Conservation (phyloP, 768 basidiomycete species). For the Daedaleopsis sinensis region DNA sequence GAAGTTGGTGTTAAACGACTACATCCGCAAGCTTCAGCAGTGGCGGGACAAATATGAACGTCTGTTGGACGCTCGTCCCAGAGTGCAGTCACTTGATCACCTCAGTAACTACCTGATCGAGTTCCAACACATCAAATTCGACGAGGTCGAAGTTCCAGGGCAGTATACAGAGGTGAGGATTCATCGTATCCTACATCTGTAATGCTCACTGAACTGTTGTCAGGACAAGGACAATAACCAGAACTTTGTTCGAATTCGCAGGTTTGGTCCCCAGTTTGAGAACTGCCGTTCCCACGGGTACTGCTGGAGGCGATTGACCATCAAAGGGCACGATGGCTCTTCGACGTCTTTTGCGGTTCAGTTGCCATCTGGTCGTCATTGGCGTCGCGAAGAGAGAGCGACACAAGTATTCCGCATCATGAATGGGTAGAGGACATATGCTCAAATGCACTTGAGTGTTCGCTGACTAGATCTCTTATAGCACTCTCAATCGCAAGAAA, state of each 20-base stretch:
- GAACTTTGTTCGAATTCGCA: constrained; percentile 87
- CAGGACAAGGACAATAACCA: constrained; percentile 96
- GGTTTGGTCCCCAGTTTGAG: constrained; percentile 90
- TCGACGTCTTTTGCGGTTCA: constrained; percentile 90
- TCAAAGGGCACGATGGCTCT: constrained; percentile 92
- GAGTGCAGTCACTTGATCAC: constrained; percentile 81
- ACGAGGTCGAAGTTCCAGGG: constrained; percentile 98
- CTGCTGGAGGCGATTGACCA: constrained; percentile 87
- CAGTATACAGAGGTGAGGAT: constrained; percentile 89
- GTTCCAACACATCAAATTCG: constrained; percentile 97
- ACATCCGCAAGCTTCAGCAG: constrained; percentile 84
- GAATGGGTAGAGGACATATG: constrained; percentile 64
- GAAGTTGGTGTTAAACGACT: constrained; percentile 82
- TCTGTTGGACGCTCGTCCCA: constrained; percentile 79
- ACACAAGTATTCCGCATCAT: constrained; percentile 94
- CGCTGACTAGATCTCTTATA: constrained; percentile 32
- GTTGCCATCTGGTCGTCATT: constrained; percentile 80
- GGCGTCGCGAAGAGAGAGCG: constrained; percentile 89
- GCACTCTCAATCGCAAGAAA: constrained; percentile 84
- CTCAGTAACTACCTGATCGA: constrained; percentile 93
- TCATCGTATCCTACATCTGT: background rate
- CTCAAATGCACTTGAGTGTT: background rate
- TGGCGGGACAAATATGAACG: constrained; percentile 94
- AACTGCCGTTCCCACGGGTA: constrained; percentile 84
- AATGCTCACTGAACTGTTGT: constrained; percentile 1